Conservation (phyloP, 164 flowering plant species). For the Cinnamomum chago region DNA sequence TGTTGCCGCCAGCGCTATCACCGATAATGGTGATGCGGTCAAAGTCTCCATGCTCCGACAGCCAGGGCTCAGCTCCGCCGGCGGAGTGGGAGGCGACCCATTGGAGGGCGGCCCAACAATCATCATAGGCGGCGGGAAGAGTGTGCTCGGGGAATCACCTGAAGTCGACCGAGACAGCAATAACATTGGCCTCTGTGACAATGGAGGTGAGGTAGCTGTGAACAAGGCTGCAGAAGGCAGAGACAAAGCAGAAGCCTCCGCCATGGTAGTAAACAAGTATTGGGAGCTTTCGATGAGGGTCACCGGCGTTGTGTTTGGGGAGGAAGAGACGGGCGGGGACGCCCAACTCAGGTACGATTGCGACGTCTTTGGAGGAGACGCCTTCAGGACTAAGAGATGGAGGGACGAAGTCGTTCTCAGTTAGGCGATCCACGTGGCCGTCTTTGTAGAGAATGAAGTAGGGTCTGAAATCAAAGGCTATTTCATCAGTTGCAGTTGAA, state of each 20-base stretch:
- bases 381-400: conserved; percentile 31
- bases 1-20: conserved; percentile 54
- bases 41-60: conserved; percentile 28
- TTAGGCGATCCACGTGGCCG: conserved; percentile 37
- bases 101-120: conserved; percentile 36
- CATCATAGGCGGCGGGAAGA: conserved; percentile 47
- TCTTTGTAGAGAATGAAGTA: conserved; percentile 35
- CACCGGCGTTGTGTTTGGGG: conserved; percentile 11
- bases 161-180: conserved; percentile 44
- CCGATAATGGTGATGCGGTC: conserved; percentile 34
- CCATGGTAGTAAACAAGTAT: conserved; percentile 28
- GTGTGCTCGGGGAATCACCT: conserved; percentile 49
- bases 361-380: conserved; percentile 45
- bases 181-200: conserved; percentile 26
- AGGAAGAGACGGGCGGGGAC: conserved; percentile 47
- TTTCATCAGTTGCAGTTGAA: conserved; percentile 6
- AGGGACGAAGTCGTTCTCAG: conserved; percentile 27
- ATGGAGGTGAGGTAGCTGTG: conserved; percentile 30
- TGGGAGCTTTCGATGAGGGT: conserved; percentile 29
- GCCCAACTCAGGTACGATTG: conserved; percentile 31
- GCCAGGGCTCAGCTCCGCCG: conserved; percentile 27
- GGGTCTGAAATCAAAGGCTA: conserved; percentile 32
- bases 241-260: conserved; percentile 28
- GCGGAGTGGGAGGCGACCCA: conserved; percentile 35
- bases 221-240: conserved; percentile 30